Percentiles rank a stretch among this genome's conserved stretches.
Evolutionary conservation across 2,329 filamentous ascomycete species (phyloP).

Genomic region (Sarocladium strictum): DNA sequence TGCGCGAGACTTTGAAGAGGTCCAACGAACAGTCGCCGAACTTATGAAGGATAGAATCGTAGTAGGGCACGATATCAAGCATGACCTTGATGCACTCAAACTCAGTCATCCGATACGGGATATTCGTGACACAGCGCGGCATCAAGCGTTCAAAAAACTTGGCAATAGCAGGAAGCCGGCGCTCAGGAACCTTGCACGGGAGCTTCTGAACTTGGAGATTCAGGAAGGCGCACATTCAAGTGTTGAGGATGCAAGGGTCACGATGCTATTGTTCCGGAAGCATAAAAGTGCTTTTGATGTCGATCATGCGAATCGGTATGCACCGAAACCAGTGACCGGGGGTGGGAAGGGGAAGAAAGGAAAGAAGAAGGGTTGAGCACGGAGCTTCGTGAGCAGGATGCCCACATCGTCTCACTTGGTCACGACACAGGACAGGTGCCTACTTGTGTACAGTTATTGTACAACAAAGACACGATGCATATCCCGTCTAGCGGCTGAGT

Average conservation of each 20-base stretch:
- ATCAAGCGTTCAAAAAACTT: slow-evolving; percentile 67
- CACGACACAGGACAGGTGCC: too few relatives aligned
- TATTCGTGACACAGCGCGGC: slow-evolving; percentile 78
- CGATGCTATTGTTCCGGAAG: slow-evolving; percentile 81
- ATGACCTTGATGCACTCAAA: slow-evolving; percentile 70
- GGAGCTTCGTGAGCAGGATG: too few relatives aligned
- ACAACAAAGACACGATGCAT: too few relatives aligned
- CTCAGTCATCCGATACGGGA: slow-evolving; percentile 73
- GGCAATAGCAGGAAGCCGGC: slow-evolving; percentile 63
- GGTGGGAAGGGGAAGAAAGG: slow-evolving; percentile 32
- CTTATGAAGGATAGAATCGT: slow-evolving; percentile 68
- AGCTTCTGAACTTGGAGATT: slow-evolving; percentile 55
- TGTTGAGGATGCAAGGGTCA: slow-evolving; percentile 75
- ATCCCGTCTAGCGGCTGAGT: too few relatives aligned
- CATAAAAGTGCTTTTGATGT: slow-evolving; percentile 82
- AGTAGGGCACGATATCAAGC: slow-evolving; percentile 77
- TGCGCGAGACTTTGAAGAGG: slow-evolving; percentile 67
- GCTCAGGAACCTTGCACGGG: slow-evolving; percentile 50
- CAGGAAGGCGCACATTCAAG: slow-evolving; percentile 61
- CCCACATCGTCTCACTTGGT: too few relatives aligned
- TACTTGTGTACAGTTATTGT: too few relatives aligned
- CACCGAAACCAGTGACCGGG: slow-evolving; percentile 23
- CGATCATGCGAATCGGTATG: slow-evolving; percentile 66
- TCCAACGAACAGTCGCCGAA: slow-evolving; percentile 64
- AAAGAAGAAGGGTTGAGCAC: slow-evolving; percentile 35